Evolutionary conservation across 2,329 filamentous ascomycete species (phyloP).

Genomic region (Ascochyta lentis): DNA sequence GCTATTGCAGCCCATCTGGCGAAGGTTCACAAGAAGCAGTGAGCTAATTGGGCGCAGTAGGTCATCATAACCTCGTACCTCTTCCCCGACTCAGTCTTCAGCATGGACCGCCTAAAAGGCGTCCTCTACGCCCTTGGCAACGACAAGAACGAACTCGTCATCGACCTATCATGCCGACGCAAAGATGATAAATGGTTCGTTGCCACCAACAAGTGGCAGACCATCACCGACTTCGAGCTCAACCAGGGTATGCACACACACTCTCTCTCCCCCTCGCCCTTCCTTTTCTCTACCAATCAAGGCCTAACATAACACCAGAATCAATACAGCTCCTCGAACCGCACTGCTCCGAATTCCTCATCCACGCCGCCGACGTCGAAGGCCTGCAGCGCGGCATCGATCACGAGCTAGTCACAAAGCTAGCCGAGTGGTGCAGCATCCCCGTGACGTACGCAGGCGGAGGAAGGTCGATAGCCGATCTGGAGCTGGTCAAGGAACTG

Average conservation of each 20-base stretch:
- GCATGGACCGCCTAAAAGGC: conserved; percentile 73
- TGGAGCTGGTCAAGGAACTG: conserved; percentile 79
- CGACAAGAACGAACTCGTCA: conserved; percentile 82
- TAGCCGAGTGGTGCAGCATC: conserved; percentile 87
- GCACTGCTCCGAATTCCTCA: conserved; percentile 94
- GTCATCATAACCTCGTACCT: conserved; percentile 97
- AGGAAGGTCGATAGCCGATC: conserved; percentile 80
- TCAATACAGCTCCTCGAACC: conserved; percentile 82
- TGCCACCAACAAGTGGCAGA: conserved; percentile 99
- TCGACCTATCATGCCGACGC: conserved; percentile 89
- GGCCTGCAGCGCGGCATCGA: conserved; percentile 92
- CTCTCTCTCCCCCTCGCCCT: not conserved
- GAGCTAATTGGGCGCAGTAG: conserved; percentile 59
- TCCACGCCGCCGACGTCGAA: conserved; percentile 97
- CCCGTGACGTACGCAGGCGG: conserved; percentile 97
- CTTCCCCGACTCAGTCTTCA: conserved; percentile 85
- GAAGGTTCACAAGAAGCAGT: not conserved
- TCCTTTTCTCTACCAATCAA: not conserved
- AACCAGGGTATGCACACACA: conserved; percentile 68
- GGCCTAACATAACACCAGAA: conserved; percentile 59
- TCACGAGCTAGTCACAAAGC: conserved; percentile 75
- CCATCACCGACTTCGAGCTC: conserved; percentile 94
- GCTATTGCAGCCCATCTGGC: no score
- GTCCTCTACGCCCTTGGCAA: conserved; percentile 76
- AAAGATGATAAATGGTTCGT: conserved; percentile 85